Evolutionary conservation across 192 early-diverging fungal genomes (phyloP).

Genomic region (Backusella liffmaniae): DNA sequence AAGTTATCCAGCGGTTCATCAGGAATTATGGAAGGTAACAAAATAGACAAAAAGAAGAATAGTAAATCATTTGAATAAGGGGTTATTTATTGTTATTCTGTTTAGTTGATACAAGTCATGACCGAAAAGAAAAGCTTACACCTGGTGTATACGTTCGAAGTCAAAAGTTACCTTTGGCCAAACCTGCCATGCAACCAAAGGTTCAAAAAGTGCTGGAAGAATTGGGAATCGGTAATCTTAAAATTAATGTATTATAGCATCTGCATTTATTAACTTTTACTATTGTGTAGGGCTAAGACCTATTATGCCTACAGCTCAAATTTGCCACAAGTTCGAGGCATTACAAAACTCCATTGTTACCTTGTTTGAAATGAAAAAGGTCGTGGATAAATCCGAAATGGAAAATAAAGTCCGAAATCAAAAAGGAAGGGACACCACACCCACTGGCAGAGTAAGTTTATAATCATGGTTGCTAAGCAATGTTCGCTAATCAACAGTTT

Average conservation of each 20-base stretch:
- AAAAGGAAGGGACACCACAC: slow-evolving; percentile 10
- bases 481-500: neutral
- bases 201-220: slow-evolving; percentile 57
- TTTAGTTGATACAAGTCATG: neutral
- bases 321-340: slow-evolving; percentile 79
- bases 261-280: neutral
- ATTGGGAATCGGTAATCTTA: slow-evolving; percentile 48
- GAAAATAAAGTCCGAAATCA: slow-evolving; percentile 45
- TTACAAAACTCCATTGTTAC: slow-evolving; percentile 72
- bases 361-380: slow-evolving; percentile 81
- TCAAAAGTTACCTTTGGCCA: slow-evolving; percentile 54
- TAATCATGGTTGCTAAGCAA: neutral
- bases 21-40: slow-evolving; percentile 14
- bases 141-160: slow-evolving; percentile 66
- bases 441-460: neutral
- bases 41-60: neutral
- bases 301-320: slow-evolving; percentile 76
- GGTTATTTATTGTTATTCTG: neutral
- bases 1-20: slow-evolving; percentile 25
- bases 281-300: slow-evolving; percentile 54
- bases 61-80: neutral
- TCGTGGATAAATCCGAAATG: slow-evolving; percentile 75
- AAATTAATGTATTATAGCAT: neutral
- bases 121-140: slow-evolving; percentile 51
- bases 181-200: slow-evolving; percentile 48